Percentiles rank a stretch among this genome's conserved stretches.
Conservation (phyloP, 352 stramenopile genomes). For the Elongisporangium prolatum region DNA sequence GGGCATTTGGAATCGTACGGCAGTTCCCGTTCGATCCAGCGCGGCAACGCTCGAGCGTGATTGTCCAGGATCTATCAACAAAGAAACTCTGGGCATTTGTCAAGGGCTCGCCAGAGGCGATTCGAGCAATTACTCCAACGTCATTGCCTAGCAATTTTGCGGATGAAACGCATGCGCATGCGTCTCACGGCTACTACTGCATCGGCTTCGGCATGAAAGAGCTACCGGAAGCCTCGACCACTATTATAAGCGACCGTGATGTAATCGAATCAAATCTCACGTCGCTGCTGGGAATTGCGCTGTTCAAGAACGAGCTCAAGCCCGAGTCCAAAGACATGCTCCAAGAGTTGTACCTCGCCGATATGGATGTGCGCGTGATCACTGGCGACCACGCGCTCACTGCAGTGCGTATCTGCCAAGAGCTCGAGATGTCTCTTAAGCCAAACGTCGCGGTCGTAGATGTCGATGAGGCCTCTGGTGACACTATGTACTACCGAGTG, state of each 20-base stretch:
- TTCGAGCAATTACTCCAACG: slow-evolving; percentile 7
- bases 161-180: slow-evolving; percentile 14
- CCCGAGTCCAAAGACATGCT: slow-evolving; percentile 55
- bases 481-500: slow-evolving; percentile 24
- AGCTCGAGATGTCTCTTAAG: slow-evolving; percentile 40
- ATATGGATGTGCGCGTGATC: slow-evolving; percentile 63
- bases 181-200: slow-evolving; percentile 66
- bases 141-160: slow-evolving; percentile 20
- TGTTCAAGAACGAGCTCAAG: slow-evolving; percentile 77
- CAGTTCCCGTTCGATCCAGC: slow-evolving; percentile 34
- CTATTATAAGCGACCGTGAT: slow-evolving; percentile 13
- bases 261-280: slow-evolving; percentile 38
- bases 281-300: slow-evolving; percentile 50
- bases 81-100: slow-evolving; percentile 19
- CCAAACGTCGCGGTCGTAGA: slow-evolving; percentile 35
- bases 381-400: slow-evolving; percentile 62
- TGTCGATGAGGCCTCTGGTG: slow-evolving; percentile 12
- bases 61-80: slow-evolving; percentile 16
- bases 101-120: slow-evolving; percentile 29
- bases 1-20: slow-evolving; percentile 21
- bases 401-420: slow-evolving; percentile 32
- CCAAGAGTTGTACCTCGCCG: slow-evolving; percentile 42
- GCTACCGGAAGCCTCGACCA: slow-evolving; percentile 2
- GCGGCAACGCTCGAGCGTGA: slow-evolving; percentile 34
- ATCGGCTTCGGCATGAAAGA: slow-evolving; percentile 34